These are phyloP conservation scores for Sporothrix humicola DNA, from an alignment of 2,329 filamentous ascomycete genomes.

Conservation along the genomic window DNA sequence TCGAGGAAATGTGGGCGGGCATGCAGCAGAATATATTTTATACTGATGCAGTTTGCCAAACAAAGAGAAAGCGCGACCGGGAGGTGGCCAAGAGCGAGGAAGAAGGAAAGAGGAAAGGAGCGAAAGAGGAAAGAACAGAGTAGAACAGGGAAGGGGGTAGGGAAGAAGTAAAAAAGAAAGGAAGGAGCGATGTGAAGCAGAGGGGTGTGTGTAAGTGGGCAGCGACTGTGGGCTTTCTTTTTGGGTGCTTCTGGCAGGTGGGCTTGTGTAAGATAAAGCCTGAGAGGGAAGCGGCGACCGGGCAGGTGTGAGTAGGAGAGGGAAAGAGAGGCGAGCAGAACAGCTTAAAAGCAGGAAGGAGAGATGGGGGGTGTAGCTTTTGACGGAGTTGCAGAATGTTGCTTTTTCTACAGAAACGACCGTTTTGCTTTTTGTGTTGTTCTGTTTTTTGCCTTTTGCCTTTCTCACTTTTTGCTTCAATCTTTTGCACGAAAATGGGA, in stretches of 20 bases:
- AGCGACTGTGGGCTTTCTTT: not conserved
- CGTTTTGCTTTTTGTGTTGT: not conserved
- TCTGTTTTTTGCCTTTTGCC: not conserved
- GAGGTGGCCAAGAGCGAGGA: not conserved
- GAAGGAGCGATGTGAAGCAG: not conserved
- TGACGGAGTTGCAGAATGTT: not conserved
- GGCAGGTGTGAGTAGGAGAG: not conserved
- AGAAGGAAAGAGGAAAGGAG: not conserved
- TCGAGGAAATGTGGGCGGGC: not conserved
- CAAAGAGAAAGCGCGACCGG: not conserved
- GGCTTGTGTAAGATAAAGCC: constrained; percentile 6
- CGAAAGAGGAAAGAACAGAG: not conserved
- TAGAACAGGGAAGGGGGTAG: not conserved
- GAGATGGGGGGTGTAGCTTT: not conserved
- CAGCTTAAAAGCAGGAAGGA: not conserved
- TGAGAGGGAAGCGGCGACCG: not conserved
- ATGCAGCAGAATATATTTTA: constrained; percentile 4
- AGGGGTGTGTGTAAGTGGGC: constrained; percentile 12
- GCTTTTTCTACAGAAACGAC: not conserved
- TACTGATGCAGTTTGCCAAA: not conserved
- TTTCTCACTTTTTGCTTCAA: not conserved
- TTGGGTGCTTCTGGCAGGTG: not conserved
- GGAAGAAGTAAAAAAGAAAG: not conserved
- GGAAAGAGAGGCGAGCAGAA: not conserved
- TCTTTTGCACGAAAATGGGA: not conserved